Conservation (phyloP, 768 basidiomycete genomes). For the Mycena epipterygia region DNA sequence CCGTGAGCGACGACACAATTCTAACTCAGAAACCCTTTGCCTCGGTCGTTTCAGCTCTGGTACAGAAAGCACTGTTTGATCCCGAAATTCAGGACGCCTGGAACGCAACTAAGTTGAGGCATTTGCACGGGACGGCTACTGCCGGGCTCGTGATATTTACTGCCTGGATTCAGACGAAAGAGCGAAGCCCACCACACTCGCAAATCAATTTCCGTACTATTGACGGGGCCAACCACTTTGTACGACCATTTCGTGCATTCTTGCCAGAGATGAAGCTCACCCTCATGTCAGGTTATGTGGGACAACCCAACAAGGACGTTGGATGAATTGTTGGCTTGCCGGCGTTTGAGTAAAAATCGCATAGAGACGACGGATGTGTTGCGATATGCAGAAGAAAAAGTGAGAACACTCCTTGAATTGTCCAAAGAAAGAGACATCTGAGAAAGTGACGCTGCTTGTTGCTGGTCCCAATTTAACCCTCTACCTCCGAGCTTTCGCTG, state of each 20-base stretch:
- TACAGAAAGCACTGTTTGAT: background rate
- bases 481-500: too few relatives aligned
- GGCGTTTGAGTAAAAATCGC: too few relatives aligned
- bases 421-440: too few relatives aligned
- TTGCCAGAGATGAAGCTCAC: background rate
- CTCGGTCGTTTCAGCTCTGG: background rate
- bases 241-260: background rate
- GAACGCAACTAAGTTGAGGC: background rate
- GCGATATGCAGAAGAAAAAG: too few relatives aligned
- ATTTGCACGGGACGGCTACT: background rate
- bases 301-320: background rate
- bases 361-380: too few relatives aligned
- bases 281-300: conserved; percentile 1
- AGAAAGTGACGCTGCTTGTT: too few relatives aligned
- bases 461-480: too few relatives aligned
- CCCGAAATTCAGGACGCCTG: background rate
- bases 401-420: too few relatives aligned
- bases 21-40: background rate
- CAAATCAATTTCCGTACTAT: conserved; percentile 1
- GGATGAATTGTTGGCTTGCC: background rate
- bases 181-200: background rate
- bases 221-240: conserved; percentile 5
- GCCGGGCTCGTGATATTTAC: background rate
- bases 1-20: background rate
- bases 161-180: background rate